Evolutionary conservation across 345 rosid species (phyloP).

Genomic region (Geranium brycei): DNA sequence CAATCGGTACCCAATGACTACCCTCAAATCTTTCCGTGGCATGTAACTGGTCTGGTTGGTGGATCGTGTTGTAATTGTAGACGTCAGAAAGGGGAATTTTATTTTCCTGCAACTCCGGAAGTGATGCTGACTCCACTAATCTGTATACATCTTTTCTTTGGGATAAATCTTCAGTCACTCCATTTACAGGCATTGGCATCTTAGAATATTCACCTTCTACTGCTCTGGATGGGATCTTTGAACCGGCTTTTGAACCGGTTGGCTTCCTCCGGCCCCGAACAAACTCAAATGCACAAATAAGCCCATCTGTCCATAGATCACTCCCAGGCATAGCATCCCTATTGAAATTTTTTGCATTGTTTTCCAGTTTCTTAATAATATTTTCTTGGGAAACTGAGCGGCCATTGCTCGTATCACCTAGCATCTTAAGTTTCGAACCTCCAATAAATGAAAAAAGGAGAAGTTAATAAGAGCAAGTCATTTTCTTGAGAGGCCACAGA

Average conservation of each 20-base stretch:
- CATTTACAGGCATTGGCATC: constrained; percentile 13
- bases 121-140: constrained; percentile 14
- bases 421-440: too few relatives aligned
- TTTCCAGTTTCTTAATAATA: constrained; percentile 22
- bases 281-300: constrained; percentile 78
- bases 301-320: constrained; percentile 82
- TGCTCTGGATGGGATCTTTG: constrained; percentile 15
- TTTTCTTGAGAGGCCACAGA: too few relatives aligned
- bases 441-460: too few relatives aligned
- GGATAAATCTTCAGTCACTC: constrained; percentile 16
- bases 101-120: constrained; percentile 14
- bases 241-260: constrained; percentile 11
- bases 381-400: constrained; percentile 13
- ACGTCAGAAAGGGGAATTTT: constrained; percentile 26
- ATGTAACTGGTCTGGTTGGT: constrained; percentile 22
- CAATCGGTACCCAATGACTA: constrained; percentile 76
- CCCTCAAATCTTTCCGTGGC: constrained; percentile 36
- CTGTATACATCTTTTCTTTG: constrained; percentile 16
- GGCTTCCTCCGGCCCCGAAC: constrained; percentile 32
- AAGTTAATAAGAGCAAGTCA: too few relatives aligned
- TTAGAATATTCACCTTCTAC: constrained; percentile 13
- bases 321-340: constrained; percentile 33
- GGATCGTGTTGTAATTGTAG: constrained; percentile 17
- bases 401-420: constrained; percentile 9
- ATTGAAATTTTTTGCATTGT: constrained; percentile 6